These are phyloP conservation scores for Syzygium aromaticum DNA, from an alignment of 345 rosid genomes.

Conservation along the genomic window DNA sequence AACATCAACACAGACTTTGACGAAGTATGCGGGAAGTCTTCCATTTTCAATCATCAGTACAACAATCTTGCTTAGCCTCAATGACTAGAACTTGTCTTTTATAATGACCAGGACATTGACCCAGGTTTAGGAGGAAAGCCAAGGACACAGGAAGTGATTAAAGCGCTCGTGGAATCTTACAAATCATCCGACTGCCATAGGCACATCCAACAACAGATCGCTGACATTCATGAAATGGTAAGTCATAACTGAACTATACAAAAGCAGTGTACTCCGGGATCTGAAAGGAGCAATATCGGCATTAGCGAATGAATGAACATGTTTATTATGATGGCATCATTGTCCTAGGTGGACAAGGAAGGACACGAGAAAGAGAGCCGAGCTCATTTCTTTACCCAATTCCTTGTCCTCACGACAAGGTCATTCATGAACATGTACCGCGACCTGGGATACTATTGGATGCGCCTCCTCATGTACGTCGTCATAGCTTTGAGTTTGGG, in stretches of 20 bases:
- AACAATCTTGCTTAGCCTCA: not conserved
- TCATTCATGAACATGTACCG: conserved; percentile 27
- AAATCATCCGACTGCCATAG: conserved; percentile 17
- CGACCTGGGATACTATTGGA: conserved; percentile 9
- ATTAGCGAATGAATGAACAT: not conserved
- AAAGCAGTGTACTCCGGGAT: not conserved
- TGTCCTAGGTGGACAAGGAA: not conserved
- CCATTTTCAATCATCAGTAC: not conserved
- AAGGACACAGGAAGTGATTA: conserved; percentile 20
- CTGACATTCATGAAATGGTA: conserved; percentile 25
- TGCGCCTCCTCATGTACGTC: conserved; percentile 6
- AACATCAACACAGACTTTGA: conserved; percentile 41
- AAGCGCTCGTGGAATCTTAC: conserved; percentile 23
- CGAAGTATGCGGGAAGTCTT: conserved; percentile 5
- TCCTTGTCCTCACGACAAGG: conserved; percentile 27
- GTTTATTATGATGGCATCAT: not conserved
- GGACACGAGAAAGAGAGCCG: conserved; percentile 11
- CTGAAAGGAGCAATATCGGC: not conserved
- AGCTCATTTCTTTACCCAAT: conserved; percentile 26
- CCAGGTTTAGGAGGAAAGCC: not conserved
- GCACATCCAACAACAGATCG: conserved; percentile 12
- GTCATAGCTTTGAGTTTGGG: not conserved
- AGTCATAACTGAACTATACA: not conserved
- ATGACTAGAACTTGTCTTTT: not conserved
- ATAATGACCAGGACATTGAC: not conserved